Percentiles rank a stretch among this genome's conserved stretches.
Conservation (phyloP, 192 early-diverging fungal species). For the Entomortierella beljakovae region DNA sequence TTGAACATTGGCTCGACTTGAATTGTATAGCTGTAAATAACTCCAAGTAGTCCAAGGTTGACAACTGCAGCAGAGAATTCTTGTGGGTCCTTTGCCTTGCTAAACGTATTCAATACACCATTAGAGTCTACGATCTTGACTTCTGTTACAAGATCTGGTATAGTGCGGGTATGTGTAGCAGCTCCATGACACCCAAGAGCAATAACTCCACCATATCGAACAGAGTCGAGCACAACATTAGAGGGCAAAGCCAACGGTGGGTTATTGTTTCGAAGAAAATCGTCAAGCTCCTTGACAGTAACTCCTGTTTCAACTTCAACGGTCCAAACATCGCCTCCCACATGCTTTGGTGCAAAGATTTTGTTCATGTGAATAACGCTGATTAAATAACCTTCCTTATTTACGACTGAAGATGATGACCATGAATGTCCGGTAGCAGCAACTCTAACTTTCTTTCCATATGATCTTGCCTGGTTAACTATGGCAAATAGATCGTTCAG, state of each 20-base stretch:
- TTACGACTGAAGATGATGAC: conserved; percentile 27
- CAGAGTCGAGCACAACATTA: conserved; percentile 22
- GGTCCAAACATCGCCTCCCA: conserved; percentile 8
- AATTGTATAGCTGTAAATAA: conserved; percentile 51
- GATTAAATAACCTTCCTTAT: conserved; percentile 27
- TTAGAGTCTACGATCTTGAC: conserved; percentile 42
- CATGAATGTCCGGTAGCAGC: conserved; percentile 32
- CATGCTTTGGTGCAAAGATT: conserved; percentile 6
- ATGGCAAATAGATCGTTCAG: conserved; percentile 30
- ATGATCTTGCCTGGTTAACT: conserved; percentile 13
- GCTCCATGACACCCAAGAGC: conserved; percentile 50
- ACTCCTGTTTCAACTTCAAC: conserved; percentile 46
- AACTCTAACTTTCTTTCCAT: conserved; percentile 34
- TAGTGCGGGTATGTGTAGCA: conserved; percentile 17
- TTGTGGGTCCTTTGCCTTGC: conserved; percentile 9
- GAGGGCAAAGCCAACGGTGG: conserved; percentile 48
- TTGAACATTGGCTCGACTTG: conserved; percentile 55
- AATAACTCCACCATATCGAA: conserved; percentile 26
- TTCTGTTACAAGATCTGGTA: conserved; percentile 43
- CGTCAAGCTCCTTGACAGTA: conserved; percentile 25
- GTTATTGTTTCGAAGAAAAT: conserved; percentile 25
- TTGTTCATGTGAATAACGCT: conserved; percentile 21
- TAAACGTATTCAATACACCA: conserved; percentile 39
- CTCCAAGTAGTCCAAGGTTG: conserved; percentile 50
- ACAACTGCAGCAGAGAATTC: conserved; percentile 45